Conservation (phyloP, 441 rosid species). For the Populus hybrid region DNA sequence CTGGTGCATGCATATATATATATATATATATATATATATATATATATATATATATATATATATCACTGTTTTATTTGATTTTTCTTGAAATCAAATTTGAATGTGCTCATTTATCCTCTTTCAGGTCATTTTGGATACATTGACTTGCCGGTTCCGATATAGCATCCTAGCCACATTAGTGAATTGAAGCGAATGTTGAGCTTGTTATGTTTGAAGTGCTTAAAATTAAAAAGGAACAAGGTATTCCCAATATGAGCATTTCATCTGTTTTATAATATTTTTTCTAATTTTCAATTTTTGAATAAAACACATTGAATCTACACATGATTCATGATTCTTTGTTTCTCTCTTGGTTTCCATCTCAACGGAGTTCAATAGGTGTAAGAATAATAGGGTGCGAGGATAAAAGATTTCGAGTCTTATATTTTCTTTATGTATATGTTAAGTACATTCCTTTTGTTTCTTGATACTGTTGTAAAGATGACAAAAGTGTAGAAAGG, state of each 20-base stretch:
- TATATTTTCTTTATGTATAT: background rate
- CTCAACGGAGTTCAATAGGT: background rate
- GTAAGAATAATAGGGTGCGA: background rate
- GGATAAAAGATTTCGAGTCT: background rate
- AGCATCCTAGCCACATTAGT: constrained; percentile 81
- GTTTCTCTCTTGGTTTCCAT: background rate
- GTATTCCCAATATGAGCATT: constrained; percentile 29
- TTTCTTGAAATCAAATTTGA: background rate
- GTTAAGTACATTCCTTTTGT: background rate
- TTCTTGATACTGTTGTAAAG: background rate
- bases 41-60: no score
- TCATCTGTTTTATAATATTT: background rate
- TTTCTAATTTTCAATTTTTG: background rate
- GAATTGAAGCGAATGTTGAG: constrained; percentile 77
- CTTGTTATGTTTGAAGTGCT: constrained; percentile 82
- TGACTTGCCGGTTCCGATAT: constrained; percentile 75
- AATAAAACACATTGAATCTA: background rate
- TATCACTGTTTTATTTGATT: background rate
- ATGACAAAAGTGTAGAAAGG: background rate
- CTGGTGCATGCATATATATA: no score
- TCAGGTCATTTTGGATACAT: constrained; percentile 97
- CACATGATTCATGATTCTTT: background rate
- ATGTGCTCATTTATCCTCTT: constrained; percentile 26
- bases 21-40: no score
- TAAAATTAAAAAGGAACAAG: constrained; percentile 70